Evolutionary conservation across 1,139 yeast genomes (phyloP), one percentile per base, ranked within the genome.

Genomic region (Geotrichum aggregatum): DNA sequence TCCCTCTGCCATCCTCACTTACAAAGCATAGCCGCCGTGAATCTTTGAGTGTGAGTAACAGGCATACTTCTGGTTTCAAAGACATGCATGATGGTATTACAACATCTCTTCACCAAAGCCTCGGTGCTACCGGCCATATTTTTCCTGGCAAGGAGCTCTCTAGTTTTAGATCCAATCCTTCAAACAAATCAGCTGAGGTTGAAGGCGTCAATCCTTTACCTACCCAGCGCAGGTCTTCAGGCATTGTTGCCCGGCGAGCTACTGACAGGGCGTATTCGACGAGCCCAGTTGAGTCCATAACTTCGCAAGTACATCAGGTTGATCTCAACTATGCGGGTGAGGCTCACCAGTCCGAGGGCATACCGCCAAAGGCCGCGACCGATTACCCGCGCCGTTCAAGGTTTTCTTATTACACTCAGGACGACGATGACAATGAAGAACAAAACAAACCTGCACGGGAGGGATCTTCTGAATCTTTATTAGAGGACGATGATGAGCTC

Each of bases 31-130:
- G 14, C 26, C 46, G 58, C 11, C 52, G 58, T 6, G 62, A 58
- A 44, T 57, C 61, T 3, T 30, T 54, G 33, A 58, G 60, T 34
- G 42, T 56, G 19, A 50, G 56, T 14, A 58, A 56, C 40, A 39
- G 59, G 21, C 54, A 54, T 16, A 56, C 59, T 2, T 22, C 55
- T 16, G 63, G 61, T 1, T 58, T 56, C 38, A 54, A 54, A n/a
- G 63, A 58, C 26, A 52, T 59, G 58, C 61, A 56, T 21, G 56
- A 54, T 11, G 47, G 34, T n/a, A 46, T 53, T 44, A 52, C n/a
- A 13, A 59, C 54, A 19, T 42, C 58, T 10, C 61, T 53, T 19
- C 61, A 54, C 26, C 61, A 58, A 7, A 52, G 58, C 18, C 38
- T 54, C 8, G 52, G 40, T 13, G 30, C 36, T 2, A 18, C 41